Evolutionary conservation across 129 eudicot species (phyloP).

Genomic region (Artemisia tridentata): DNA sequence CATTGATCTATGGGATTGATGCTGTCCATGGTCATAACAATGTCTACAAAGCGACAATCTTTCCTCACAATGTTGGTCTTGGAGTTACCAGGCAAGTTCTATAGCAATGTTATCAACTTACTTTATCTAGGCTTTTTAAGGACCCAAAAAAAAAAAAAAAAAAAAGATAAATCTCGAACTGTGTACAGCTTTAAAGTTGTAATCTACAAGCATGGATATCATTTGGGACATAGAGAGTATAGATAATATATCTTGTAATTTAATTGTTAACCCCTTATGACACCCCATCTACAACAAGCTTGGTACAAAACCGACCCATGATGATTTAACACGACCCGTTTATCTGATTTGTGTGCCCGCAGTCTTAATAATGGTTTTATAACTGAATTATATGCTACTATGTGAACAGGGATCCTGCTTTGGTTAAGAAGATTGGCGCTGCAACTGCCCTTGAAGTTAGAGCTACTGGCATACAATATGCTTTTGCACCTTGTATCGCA

Average conservation of each 20-base stretch:
- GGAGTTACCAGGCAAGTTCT: conserved; percentile 64
- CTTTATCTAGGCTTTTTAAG: conserved; percentile 7
- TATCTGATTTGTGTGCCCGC: conserved; percentile 2
- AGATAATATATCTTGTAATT: background rate
- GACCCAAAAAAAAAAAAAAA: no score
- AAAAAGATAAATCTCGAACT: no score
- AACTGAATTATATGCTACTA: conserved; percentile 12
- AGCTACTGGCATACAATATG: conserved; percentile 84
- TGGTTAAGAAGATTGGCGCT: conserved; percentile 73
- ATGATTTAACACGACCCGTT: background rate
- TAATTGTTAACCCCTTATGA: conserved; percentile 12
- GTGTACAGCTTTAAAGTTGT: conserved; percentile 15
- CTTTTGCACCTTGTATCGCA: conserved; percentile 86
- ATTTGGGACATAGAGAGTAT: conserved; percentile 6
- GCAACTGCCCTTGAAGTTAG: conserved; percentile 94
- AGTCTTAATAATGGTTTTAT: conserved; percentile 14
- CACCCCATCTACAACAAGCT: conserved; percentile 22
- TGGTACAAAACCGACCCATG: conserved; percentile 9
- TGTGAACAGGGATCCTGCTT: conserved; percentile 57
- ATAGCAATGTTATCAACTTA: background rate
- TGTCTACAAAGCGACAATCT: conserved; percentile 43
- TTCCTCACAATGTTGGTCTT: conserved; percentile 51
- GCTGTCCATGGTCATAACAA: conserved; percentile 51
- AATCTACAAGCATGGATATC: conserved; percentile 14
- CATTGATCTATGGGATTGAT: conserved; percentile 44